Evolutionary conservation across 805 yeast species (phyloP).

Genomic region (Martiniozyma abietophila): DNA sequence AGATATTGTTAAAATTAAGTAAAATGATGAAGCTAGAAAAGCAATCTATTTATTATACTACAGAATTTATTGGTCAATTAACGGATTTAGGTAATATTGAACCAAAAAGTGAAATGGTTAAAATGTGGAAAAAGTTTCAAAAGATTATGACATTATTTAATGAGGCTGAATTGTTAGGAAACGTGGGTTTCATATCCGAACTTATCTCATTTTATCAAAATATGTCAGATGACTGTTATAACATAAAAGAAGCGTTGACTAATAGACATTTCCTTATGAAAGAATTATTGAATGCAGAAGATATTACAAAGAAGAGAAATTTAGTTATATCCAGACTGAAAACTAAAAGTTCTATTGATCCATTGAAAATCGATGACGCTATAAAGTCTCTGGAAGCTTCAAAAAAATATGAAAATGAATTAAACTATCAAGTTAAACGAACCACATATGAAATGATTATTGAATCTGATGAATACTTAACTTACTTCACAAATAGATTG

Average conservation of each 20-base stretch:
- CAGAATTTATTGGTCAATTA: slow-evolving; percentile 39
- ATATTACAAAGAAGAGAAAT: slow-evolving; percentile 59
- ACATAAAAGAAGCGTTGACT: slow-evolving; percentile 86
- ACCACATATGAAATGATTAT: slow-evolving; percentile 78
- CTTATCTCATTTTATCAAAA: slow-evolving; percentile 66
- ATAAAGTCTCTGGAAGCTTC: slow-evolving; percentile 72
- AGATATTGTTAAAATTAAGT: slow-evolving; percentile 43
- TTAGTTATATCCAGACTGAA: slow-evolving; percentile 64
- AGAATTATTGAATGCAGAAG: slow-evolving; percentile 73
- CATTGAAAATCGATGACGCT: slow-evolving; percentile 86
- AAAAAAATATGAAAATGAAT: slow-evolving; percentile 61
- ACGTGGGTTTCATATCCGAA: slow-evolving; percentile 62
- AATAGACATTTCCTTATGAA: slow-evolving; percentile 90
- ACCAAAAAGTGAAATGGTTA: slow-evolving; percentile 58
- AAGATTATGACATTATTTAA: slow-evolving; percentile 62
- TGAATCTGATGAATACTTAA: slow-evolving; percentile 55
- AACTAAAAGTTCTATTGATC: slow-evolving; percentile 66
- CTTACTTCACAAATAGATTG: slow-evolving; percentile 43
- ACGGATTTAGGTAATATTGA: slow-evolving; percentile 34
- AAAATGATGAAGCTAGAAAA: slow-evolving; percentile 49
- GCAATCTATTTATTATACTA: slow-evolving; percentile 33
- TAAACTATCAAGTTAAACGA: slow-evolving; percentile 69
- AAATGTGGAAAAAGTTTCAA: slow-evolving; percentile 70
- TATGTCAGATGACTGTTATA: slow-evolving; percentile 67
- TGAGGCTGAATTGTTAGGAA: slow-evolving; percentile 65